Evolutionary conservation across 1,284 basidiomycete genomes (phyloP), one percentile per base, ranked within the genome.

Genomic region (Hymenochaete sp.): DNA sequence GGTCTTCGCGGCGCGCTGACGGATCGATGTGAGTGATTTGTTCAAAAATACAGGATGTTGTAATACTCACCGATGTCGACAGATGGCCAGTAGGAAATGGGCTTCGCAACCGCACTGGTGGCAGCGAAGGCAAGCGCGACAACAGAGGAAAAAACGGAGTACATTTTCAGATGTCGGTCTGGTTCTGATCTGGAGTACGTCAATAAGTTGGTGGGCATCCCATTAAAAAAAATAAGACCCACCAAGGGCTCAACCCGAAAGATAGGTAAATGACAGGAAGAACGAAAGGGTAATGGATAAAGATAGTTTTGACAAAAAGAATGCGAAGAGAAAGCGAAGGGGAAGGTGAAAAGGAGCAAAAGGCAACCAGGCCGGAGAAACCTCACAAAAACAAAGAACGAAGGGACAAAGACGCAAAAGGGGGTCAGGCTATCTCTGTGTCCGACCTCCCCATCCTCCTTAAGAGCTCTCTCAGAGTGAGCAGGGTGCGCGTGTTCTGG

Each of bases 301-400:
- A n/a, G n/a, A n/a, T n/a, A n/a, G n/a, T n/a, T n/a, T n/a, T n/a
- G n/a, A n/a, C n/a, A n/a, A n/a, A n/a, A n/a, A n/a, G n/a, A n/a
- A n/a, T n/a, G n/a, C n/a, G n/a, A 24, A 42, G 10, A 24, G 39
- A 42, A 44, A 46, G 27, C 10, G 33, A 24, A 13, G 27, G 27
- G n/a, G 13, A 42, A 33, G 18, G 26, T n/a, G 33, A 47, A 42
- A 24, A 41, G 43, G 41, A 43, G 27, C 26, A 14, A 51, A 43
- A 51, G 49, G 49, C 49, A 32, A 51, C 49, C 49, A 47, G 49
- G 49, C 49, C 49, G 44, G 28, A 25, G n/a, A 29, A 35, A 42
- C 41, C 44, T 47, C 40, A 42, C 40, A 51, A 37, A 47, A 47
- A 25, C 38, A 45, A 45, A 43, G 35, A 41, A 43, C 6, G 35